Evolutionary conservation across 2,329 filamentous ascomycete genomes (phyloP).

Genomic region (Raffaelea albimanens): DNA sequence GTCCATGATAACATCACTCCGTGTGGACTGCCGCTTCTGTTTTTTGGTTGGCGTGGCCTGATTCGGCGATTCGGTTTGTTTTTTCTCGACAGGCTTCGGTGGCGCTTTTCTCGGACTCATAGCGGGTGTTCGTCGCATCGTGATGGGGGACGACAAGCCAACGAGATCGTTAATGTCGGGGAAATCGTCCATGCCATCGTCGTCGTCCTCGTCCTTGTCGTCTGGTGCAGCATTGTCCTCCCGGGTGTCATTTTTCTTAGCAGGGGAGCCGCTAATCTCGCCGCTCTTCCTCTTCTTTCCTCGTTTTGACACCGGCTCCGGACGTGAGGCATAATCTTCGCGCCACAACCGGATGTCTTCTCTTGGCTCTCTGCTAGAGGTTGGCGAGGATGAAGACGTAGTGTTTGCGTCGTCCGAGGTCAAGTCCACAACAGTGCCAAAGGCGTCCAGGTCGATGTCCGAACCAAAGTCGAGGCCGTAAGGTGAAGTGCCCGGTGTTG

Average conservation of each 20-base stretch:
- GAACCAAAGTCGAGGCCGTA: slow-evolving; percentile 15
- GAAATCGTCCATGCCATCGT: slow-evolving; percentile 33
- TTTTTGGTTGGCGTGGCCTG: slow-evolving; percentile 8
- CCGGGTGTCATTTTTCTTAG: neutral
- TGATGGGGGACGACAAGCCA: slow-evolving; percentile 23
- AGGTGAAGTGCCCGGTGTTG: slow-evolving; percentile 17
- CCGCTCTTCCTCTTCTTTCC: slow-evolving; percentile 44
- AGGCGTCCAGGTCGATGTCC: slow-evolving; percentile 17
- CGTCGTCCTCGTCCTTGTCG: slow-evolving; percentile 16
- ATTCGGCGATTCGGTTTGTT: neutral
- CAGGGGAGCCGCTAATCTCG: slow-evolving; percentile 23
- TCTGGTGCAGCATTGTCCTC: slow-evolving; percentile 18
- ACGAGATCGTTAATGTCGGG: slow-evolving; percentile 42
- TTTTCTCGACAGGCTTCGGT: too few relatives aligned
- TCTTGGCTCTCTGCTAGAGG: slow-evolving; percentile 4
- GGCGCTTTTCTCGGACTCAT: slow-evolving; percentile 1
- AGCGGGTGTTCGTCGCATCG: slow-evolving; percentile 1
- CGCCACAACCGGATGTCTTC: slow-evolving; percentile 32
- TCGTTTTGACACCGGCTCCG: slow-evolving; percentile 26
- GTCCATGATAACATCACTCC: slow-evolving; percentile 36
- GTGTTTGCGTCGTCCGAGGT: slow-evolving; percentile 20
- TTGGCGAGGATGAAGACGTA: slow-evolving; percentile 11
- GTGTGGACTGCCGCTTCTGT: slow-evolving; percentile 11
- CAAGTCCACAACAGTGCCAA: slow-evolving; percentile 23
- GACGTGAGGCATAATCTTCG: slow-evolving; percentile 29